phyloP scores from a whole-genome alignment of 2,329 filamentous ascomycete species.

The Pseudocercospora fijiensis region DNA sequence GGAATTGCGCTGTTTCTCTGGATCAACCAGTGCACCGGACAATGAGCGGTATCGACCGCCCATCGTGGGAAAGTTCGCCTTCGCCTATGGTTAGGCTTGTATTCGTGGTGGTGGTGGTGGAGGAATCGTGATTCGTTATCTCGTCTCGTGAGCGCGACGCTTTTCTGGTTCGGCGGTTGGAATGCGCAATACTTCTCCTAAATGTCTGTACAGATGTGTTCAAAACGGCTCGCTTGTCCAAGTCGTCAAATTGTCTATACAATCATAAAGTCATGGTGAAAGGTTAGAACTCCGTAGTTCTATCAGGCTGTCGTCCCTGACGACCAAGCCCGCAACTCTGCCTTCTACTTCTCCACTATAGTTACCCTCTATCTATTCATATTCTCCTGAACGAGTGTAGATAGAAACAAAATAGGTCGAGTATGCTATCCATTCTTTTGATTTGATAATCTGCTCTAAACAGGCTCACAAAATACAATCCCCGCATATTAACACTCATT shows the following conservation, averaged over 20 bases:
- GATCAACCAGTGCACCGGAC: constrained; percentile 35
- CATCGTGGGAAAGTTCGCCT: constrained; percentile 11
- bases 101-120: not conserved
- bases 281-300: no score
- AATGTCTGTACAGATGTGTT: not conserved
- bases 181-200: not conserved
- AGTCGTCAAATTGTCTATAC: constrained; percentile 8
- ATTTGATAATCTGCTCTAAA: no score
- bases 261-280: not conserved
- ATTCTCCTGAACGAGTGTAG: no score
- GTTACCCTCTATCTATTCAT: no score
- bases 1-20: constrained; percentile 41
- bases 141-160: not conserved
- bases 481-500: no score
- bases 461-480: no score
- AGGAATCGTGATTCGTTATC: not conserved
- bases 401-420: no score
- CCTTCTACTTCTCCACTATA: no score
- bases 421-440: no score
- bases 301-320: not conserved
- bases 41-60: constrained; percentile 36
- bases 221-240: not conserved
- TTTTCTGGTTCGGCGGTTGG: not conserved
- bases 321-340: not conserved
- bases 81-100: not conserved